phyloP scores from a whole-genome alignment of 139 green algal genomes.

The Coccomyxa sp. region DNA sequence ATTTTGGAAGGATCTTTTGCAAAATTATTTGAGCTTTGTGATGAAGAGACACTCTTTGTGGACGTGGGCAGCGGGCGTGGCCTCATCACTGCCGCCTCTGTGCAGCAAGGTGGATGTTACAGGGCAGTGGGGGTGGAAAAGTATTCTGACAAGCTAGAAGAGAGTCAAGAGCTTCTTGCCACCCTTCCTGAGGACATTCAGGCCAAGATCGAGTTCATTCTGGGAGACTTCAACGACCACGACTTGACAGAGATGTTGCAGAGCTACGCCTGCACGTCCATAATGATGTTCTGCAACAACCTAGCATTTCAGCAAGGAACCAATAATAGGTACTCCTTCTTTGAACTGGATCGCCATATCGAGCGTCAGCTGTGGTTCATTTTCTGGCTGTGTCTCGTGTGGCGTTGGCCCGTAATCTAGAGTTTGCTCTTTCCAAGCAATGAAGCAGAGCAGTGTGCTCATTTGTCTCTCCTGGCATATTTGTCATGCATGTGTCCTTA shows the following conservation, averaged over 20 bases:
- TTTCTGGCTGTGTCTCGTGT: too few species aligned
- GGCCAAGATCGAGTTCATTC: not conserved
- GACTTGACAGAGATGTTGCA: not conserved
- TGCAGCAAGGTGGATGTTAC: not conserved
- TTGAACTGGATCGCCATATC: too few species aligned
- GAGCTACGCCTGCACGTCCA: not conserved
- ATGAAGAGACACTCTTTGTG: not conserved
- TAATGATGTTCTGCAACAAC: conserved; percentile 4
- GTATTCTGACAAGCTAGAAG: not conserved
- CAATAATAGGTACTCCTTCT: not conserved
- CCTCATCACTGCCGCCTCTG: not conserved
- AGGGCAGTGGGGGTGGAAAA: not conserved
- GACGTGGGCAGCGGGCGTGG: not conserved
- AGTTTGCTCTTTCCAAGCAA: too few species aligned
- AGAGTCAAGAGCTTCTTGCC: not conserved
- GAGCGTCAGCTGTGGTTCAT: too few species aligned
- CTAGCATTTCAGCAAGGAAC: not conserved
- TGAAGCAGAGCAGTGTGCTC: not conserved
- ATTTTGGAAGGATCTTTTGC: not conserved
- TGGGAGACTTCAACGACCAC: not conserved
- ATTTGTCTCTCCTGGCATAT: not conserved
- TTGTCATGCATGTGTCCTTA: not conserved
- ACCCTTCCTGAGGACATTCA: not conserved
- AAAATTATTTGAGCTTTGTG: not conserved
- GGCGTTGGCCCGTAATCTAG: too few species aligned